phyloP scores from a whole-genome alignment of 2,329 filamentous ascomycete species.

The Zymoseptoria passerinii region DNA sequence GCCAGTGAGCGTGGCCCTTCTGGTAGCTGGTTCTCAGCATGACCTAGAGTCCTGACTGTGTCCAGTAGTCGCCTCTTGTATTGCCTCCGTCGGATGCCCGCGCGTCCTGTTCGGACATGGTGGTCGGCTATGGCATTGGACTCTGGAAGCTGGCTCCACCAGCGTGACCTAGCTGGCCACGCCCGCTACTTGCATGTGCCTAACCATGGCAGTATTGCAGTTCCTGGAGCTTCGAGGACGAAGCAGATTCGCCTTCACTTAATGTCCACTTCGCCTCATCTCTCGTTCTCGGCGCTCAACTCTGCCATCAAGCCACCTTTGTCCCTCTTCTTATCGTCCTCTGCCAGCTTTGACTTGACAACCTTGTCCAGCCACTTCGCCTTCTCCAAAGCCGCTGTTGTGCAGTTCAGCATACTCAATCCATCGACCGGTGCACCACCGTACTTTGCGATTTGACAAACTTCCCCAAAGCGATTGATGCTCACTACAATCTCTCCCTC shows the following conservation, averaged over 20 bases:
- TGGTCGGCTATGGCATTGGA: no score
- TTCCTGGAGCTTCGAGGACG: not conserved
- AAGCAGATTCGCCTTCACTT: not conserved
- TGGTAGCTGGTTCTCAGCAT: not conserved
- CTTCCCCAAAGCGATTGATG: slow-evolving; percentile 80
- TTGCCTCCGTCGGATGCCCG: no score
- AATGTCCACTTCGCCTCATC: slow-evolving; percentile 4
- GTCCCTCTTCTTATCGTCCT: slow-evolving; percentile 70
- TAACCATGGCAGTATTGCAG: not conserved
- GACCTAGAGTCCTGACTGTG: not conserved
- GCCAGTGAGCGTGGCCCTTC: not conserved
- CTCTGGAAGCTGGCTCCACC: no score
- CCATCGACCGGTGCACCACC: slow-evolving; percentile 79
- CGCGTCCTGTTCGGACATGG: no score
- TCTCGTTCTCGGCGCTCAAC: slow-evolving; percentile 73
- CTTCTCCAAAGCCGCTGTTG: slow-evolving; percentile 64
- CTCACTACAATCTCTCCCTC: slow-evolving; percentile 71
- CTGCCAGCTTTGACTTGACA: slow-evolving; percentile 63
- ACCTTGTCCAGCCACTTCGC: slow-evolving; percentile 70
- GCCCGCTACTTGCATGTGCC: no score
- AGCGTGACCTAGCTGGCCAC: no score
- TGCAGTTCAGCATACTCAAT: slow-evolving; percentile 65
- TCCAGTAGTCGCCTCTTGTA: not conserved
- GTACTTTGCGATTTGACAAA: slow-evolving; percentile 85
- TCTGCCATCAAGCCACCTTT: slow-evolving; percentile 72